Base-by-base conservation (phyloP, 2,329 filamentous ascomycete species). In the Clarireedia monteithiana region DNA sequence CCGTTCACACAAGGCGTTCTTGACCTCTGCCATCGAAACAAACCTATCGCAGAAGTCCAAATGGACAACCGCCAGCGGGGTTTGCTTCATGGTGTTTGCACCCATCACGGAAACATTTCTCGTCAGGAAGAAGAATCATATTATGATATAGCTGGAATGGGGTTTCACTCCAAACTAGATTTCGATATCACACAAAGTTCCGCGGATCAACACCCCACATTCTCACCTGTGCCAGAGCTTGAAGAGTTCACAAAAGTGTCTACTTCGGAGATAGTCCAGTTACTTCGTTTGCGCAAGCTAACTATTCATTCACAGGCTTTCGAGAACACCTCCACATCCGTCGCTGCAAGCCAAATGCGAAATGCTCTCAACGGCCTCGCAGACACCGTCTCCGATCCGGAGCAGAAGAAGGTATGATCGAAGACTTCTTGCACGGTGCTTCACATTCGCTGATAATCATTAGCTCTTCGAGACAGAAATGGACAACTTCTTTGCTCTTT, bases 401-500 rank as follows among this genome's bases (percentile, higher is more conserved):
- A 84, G 61, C 76, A 88, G 72, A 89, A 89, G 75, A 92, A 96
- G 88, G 91, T 91, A 77, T 67, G 75, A 65, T 53, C 24, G 12
- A 20, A 26, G 36, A 17, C 26, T 42, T 12, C 23, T 14, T 39
- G 49, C 26, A 36, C 12, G 36, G 23, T 6, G 14, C 5, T 14
- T 30, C 17, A 30, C 26, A 4, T 45, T 27, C 24, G 30, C 48
- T 60, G 12, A 50, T 17, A 44, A n/a, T 47, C 55, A 48, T 65
- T 64, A 89, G 89, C 84, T 95, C 64, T 97, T 97, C 74, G 92
- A 97, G 78, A 95, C 91, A 4, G 92, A 99, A 77, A 97, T 96
- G 91, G 94, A 99, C 83, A 99, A 99, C 85, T 99, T 99, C 82
- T 99, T 99, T 72, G 87, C 91, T 59, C 87, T 99, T 60, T 99